Conservation (phyloP, 371 early-diverging fungal genomes). For the Mucor ambiguus region DNA sequence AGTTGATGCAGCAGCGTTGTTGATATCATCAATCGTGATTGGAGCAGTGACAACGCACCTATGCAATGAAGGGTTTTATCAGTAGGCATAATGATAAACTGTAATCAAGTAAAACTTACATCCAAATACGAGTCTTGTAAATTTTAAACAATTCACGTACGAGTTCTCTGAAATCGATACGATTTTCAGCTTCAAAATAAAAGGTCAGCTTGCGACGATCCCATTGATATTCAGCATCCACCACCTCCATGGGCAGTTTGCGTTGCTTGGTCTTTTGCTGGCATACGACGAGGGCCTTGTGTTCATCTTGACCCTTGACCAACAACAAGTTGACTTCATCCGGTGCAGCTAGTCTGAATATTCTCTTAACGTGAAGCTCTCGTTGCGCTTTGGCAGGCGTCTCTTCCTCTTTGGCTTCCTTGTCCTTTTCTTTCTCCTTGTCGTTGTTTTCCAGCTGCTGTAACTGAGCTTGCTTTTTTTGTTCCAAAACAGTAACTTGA, state of each 20-base stretch:
- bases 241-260: constrained; percentile 92
- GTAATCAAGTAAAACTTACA: constrained; percentile 52
- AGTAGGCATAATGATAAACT: no score
- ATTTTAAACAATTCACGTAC: constrained; percentile 97
- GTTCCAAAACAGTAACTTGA: constrained; percentile 51
- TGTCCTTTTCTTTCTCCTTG: constrained; percentile 52
- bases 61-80: no score
- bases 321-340: constrained; percentile 75
- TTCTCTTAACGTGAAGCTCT: constrained; percentile 86
- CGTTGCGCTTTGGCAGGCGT: constrained; percentile 95
- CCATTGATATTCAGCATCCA: constrained; percentile 98
- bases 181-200: constrained; percentile 87
- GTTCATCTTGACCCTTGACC: constrained; percentile 87
- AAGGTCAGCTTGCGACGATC: constrained; percentile 94
- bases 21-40: constrained; percentile 20
- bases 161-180: constrained; percentile 97
- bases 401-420: constrained; percentile 52
- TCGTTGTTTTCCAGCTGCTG: constrained; percentile 50
- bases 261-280: constrained; percentile 87
- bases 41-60: constrained; percentile 25
- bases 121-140: constrained; percentile 99
- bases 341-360: constrained; percentile 82
- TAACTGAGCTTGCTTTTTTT: constrained; percentile 20
- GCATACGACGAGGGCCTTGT: constrained; percentile 84
- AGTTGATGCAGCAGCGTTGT: background rate